These are phyloP conservation scores for Hymenochaete sp. DNA, from an alignment of 1,284 basidiomycete species.

Conservation along the genomic window DNA sequence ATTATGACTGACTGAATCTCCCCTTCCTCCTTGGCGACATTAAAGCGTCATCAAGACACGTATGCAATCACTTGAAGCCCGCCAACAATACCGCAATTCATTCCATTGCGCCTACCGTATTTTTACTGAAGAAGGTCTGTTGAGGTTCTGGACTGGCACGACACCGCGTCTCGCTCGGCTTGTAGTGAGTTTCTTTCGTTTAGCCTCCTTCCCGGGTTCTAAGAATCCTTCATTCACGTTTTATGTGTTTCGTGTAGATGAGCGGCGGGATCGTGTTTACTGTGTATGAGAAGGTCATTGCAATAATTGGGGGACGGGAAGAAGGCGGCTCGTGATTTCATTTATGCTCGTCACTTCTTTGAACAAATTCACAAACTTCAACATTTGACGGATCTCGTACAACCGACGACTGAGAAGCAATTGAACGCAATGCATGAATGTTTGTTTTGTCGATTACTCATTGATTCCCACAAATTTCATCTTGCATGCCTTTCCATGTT, in stretches of 20 bases:
- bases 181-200: constrained; percentile 50
- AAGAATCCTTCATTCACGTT: not conserved
- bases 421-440: no score
- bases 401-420: no score
- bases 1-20: no score
- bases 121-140: constrained; percentile 80
- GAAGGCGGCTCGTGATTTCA: no score
- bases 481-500: no score
- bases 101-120: constrained; percentile 93
- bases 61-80: constrained; percentile 89
- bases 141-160: constrained; percentile 93
- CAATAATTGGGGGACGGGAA: constrained; percentile 30
- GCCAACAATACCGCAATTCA: constrained; percentile 79
- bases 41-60: constrained; percentile 90
- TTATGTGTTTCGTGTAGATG: constrained; percentile 39
- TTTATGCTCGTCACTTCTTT: no score
- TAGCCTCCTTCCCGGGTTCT: constrained; percentile 3
- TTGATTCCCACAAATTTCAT: no score
- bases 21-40: constrained; percentile 1
- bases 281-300: constrained; percentile 78
- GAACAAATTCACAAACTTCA: no score
- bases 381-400: no score
- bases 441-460: no score
- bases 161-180: constrained; percentile 81
- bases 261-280: constrained; percentile 95